Evolutionary conservation across 2,329 filamentous ascomycete genomes (phyloP), one percentile per base, ranked within the genome.

Genomic region (Colletotrichum simmondsii): DNA sequence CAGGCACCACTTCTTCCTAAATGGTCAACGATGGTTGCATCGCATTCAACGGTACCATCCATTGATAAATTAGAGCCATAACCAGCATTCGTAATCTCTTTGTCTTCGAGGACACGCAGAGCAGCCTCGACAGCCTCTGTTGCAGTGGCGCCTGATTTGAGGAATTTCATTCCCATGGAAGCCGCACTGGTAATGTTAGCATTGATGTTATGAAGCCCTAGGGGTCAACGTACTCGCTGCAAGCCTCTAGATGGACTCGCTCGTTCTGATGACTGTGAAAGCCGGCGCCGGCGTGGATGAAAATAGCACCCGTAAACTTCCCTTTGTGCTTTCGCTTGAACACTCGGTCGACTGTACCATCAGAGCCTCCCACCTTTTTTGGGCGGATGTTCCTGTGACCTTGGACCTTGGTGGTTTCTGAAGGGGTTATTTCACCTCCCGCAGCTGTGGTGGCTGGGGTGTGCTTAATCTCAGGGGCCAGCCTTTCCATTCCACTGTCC

Each of bases 31-130:
- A 99, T 90, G 0, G 95, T 95, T 68, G 97, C 97, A 85, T 99
- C 97, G 77, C 95, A 97, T 81, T 99, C 97, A 14, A 98, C 97
- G 1, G 92, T 90, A 1, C 97, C 97, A 77, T 98, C 93, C 75
- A 97, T 94, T 57, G 94, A 92, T 28, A 99, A 86, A 78, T 99
- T 99, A 83, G 97, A 99, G 59, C 97, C 97, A 80, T 94, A 98
- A 0, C 97, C 97, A 49, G 96, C 94, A 81, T 99, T 99, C 46
- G 97, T 99, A 76, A 99, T 97, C 78, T 98, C 95, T 70, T 93
- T 92, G 80, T 99, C 94, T 83, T 99, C 97, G 22, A 99, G 90
- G 24, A 94, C 87, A 76, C 93, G 94, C 78, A 99, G 91, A 35
- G 97, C 95, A 63, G 93, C 92, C 82, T 98, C 97, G 26, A 98